A percentile compares a stretch with the other conserved stretches of the same genome.
Conservation (phyloP, 345 rosid species). For the Psidium friedrichsthalianum region DNA sequence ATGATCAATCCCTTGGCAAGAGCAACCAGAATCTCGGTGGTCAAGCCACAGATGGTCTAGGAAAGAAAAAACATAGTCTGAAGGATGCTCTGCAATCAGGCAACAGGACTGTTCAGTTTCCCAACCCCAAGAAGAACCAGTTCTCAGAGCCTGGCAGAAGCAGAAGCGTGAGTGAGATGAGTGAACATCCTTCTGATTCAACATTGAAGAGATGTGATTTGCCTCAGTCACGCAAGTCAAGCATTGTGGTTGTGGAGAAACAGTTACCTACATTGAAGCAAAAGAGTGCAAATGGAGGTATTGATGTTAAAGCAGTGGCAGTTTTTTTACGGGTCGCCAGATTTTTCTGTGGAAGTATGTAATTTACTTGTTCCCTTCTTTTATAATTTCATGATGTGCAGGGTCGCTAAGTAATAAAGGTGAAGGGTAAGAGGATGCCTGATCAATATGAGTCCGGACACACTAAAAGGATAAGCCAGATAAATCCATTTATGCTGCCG, state of each 20-base stretch:
- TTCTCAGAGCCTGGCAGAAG: conserved; percentile 18
- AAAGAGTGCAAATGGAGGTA: conserved; percentile 16
- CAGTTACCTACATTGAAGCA: conserved; percentile 1
- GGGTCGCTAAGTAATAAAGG: conserved; percentile 23
- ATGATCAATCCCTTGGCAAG: conserved; percentile 8
- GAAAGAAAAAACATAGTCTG: conserved; percentile 14
- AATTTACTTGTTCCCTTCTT: conserved; percentile 3
- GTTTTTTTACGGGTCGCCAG: background rate
- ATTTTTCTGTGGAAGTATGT: background rate
- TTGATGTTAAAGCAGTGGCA: background rate
- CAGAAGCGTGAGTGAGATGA: conserved; percentile 25
- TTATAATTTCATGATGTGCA: conserved; percentile 3
- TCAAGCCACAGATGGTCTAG: conserved; percentile 5
- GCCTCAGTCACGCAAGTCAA: conserved; percentile 6
- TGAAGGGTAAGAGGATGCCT: conserved; percentile 33
- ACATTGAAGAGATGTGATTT: conserved; percentile 9
- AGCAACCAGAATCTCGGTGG: conserved; percentile 7
- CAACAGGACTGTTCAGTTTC: conserved; percentile 3
- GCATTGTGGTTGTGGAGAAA: conserved; percentile 1
- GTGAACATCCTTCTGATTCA: conserved; percentile 14
- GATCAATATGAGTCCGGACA: conserved; percentile 17
- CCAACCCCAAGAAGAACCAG: conserved; percentile 21
- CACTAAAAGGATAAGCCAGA: conserved; percentile 32
- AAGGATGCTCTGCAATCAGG: conserved; percentile 18
- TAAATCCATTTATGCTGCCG: conserved; percentile 5